These are phyloP conservation scores for Xylaria sp. DNA, from an alignment of 2,329 filamentous ascomycete genomes.

Conservation along the genomic window DNA sequence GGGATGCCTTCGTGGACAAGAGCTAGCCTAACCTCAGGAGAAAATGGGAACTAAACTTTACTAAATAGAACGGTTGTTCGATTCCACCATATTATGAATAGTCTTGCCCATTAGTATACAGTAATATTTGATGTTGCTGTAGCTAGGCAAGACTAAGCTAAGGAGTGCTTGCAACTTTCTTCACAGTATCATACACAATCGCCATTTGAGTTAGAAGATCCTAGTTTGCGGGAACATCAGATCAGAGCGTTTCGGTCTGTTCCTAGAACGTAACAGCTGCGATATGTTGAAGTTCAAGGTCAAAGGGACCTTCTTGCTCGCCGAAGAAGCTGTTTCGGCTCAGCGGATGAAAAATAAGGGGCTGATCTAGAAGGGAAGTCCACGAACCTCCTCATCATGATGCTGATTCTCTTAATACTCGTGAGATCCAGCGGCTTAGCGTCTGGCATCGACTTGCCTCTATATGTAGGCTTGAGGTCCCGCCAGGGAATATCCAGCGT, in stretches of 20 bases:
- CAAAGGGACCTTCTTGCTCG: slow-evolving; percentile 71
- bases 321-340: slow-evolving; percentile 70
- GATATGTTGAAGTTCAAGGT: slow-evolving; percentile 60
- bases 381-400: slow-evolving; percentile 81
- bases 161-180: neutral
- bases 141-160: neutral
- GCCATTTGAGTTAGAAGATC: neutral
- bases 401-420: slow-evolving; percentile 68
- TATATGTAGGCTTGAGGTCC: slow-evolving; percentile 73
- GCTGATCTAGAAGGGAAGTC: neutral
- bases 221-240: neutral
- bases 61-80: no score
- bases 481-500: slow-evolving; percentile 66
- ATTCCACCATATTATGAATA: no score
- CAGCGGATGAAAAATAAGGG: neutral
- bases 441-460: slow-evolving; percentile 69
- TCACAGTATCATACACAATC: no score
- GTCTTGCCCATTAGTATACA: neutral
- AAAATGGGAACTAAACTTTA: no score
- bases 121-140: neutral
- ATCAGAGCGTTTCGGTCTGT: neutral
- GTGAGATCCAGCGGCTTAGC: slow-evolving; percentile 63
- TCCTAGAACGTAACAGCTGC: slow-evolving; percentile 44
- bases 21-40: neutral
- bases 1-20: neutral